Evolutionary conservation across 179 eudicot genomes (phyloP), one percentile per base, ranked within the genome.

Genomic region (Sideroxylon spinosum): DNA sequence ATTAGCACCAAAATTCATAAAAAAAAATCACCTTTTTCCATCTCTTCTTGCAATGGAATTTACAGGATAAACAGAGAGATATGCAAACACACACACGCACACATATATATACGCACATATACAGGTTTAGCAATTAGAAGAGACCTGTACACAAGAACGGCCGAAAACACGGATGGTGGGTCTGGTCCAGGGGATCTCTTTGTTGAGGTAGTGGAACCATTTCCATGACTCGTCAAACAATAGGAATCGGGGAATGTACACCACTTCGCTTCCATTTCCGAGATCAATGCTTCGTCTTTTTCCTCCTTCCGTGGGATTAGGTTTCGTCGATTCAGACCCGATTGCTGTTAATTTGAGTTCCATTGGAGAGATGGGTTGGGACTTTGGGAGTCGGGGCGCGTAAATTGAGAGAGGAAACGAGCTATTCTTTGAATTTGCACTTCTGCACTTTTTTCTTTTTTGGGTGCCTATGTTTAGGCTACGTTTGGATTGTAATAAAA

Each of bases 91-190:
- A 70, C 3, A 48, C 4, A 68, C 0, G 12, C 9, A 37, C 6
- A 44, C 2, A 20, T 7, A 32, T n/a, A 22, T 22, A 29, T 9
- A 67, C 20, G 20, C 52, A 75, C 12, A 75, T 16, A 68, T 13
- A 37, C 1, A 56, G 2, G 14, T 16, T 0, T 1, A 7, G 6
- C 14, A 13, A n/a, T 6, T 10, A 55, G 28, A 19, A 20, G 55
- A 57, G 50, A 91, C 98, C 98, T 94, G 98, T 66, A 93, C 12
- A 82, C 86, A 83, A 52, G 88, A 78, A 23, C 91, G 91, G 53
- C 90, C 97, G 68, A 95, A 95, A 79, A 95, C 97, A 13, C 90
- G 92, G 71, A 95, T 83, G 75, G 90, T 91, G 44, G 98, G 98
- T 10, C 97, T 87, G 32, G 90, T 95, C 98, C 98, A 93, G 0